Conservation (phyloP, 2,329 filamentous ascomycete genomes). For the Dactylella cylindrospora region DNA sequence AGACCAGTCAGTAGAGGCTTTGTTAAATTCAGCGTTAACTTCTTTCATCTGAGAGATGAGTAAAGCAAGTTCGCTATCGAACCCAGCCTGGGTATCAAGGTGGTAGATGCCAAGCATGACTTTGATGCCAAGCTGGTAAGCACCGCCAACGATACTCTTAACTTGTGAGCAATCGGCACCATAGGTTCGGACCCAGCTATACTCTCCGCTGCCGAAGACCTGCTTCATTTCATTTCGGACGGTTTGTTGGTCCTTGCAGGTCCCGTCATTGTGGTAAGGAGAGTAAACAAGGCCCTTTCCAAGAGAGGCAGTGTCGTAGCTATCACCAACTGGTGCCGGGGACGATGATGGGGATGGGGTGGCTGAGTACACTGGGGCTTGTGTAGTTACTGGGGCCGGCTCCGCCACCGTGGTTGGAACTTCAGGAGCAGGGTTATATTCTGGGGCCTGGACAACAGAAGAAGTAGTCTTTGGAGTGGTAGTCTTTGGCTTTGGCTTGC, state of each 20-base stretch:
- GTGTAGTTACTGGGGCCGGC: constrained; percentile 1
- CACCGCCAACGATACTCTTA: constrained; percentile 63
- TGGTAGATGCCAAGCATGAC: constrained; percentile 75
- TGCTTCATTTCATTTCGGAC: constrained; percentile 66
- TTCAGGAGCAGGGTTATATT: constrained; percentile 3
- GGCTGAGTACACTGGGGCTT: no score
- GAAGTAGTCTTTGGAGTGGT: background rate
- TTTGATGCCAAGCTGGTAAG: constrained; percentile 65
- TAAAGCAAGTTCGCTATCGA: constrained; percentile 5
- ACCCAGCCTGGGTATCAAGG: constrained; percentile 58
- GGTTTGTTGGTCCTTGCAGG: constrained; percentile 67
- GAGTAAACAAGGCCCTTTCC: constrained; percentile 60
- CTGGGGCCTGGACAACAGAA: background rate
- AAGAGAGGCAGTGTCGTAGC: background rate
- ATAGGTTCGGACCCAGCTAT: constrained; percentile 71
- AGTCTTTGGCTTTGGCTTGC: background rate
- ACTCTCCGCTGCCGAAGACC: constrained; percentile 56
- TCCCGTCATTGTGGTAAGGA: constrained; percentile 59
- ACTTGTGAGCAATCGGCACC: constrained; percentile 78
- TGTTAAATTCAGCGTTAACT: constrained; percentile 62
- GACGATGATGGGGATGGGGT: no score
- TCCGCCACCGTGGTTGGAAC: constrained; percentile 1
- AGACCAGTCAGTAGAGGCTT: constrained; percentile 66
- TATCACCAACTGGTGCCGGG: constrained; percentile 1
- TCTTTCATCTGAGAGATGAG: constrained; percentile 52